A percentile compares a stretch with the other conserved stretches of the same genome.
Conservation (phyloP, 305 asterid genomes). For the Coffea humblotiana region DNA sequence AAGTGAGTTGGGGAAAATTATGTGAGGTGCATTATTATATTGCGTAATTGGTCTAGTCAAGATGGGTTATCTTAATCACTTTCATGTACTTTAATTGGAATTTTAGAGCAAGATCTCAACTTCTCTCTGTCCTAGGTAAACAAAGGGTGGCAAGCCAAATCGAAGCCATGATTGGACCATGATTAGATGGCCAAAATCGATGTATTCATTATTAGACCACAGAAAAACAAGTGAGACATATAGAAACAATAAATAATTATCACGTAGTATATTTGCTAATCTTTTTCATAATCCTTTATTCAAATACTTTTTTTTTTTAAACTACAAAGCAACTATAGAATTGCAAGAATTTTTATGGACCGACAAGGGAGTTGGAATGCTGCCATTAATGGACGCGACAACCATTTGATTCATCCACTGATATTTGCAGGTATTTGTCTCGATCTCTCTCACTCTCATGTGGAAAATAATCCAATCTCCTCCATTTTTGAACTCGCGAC, state of each 20-base stretch:
- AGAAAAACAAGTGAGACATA: not conserved
- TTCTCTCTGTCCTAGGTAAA: slow-evolving; percentile 20
- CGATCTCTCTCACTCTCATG: not conserved
- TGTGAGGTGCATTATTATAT: slow-evolving; percentile 28
- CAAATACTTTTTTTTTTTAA: not conserved
- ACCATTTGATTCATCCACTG: slow-evolving; percentile 39
- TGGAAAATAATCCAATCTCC: slow-evolving; percentile 5
- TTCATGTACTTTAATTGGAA: slow-evolving; percentile 34
- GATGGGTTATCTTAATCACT: slow-evolving; percentile 32
- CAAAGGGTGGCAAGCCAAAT: slow-evolving; percentile 21
- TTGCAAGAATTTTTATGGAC: slow-evolving; percentile 27
- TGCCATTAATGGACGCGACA: slow-evolving; percentile 63
- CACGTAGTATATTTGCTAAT: not conserved
- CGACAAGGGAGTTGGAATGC: slow-evolving; percentile 56
- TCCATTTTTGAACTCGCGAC: slow-evolving; percentile 5
- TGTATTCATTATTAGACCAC: not conserved
- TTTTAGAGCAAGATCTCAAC: slow-evolving; percentile 21
- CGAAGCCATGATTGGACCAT: slow-evolving; percentile 29
- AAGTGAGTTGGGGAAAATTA: slow-evolving; percentile 13
- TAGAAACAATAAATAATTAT: too few relatives aligned
- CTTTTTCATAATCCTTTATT: not conserved
- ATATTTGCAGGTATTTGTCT: slow-evolving; percentile 28
- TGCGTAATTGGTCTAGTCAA: slow-evolving; percentile 41
- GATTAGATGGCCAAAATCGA: slow-evolving; percentile 27
- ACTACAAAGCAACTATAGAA: slow-evolving; percentile 1